These are phyloP conservation scores for Lithospermum erythrorhizon DNA, from an alignment of 257 asterid genomes.

Conservation along the genomic window DNA sequence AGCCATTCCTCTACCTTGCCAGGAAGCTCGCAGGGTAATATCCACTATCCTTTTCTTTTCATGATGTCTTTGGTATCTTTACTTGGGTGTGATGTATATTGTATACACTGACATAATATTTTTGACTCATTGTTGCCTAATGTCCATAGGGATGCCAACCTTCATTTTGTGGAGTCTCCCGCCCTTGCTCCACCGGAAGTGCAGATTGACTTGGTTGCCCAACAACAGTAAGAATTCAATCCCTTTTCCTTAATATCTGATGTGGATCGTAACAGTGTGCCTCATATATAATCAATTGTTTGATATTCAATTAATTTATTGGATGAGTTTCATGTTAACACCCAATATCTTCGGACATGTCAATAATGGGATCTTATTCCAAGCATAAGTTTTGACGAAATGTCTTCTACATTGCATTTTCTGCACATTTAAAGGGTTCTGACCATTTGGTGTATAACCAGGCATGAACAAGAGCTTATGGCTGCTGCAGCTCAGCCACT, in stretches of 20 bases:
- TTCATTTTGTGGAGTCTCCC: constrained; percentile 4
- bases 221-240: constrained; percentile 1
- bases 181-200: constrained; percentile 3
- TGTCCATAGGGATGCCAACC: neutral
- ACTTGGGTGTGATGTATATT: neutral
- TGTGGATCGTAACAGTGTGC: neutral
- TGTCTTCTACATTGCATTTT: too few species aligned
- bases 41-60: neutral
- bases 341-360: too few species aligned
- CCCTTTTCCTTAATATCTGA: neutral
- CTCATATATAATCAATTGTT: too few species aligned
- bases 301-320: too few species aligned
- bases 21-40: constrained; percentile 1
- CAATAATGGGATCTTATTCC: too few species aligned
- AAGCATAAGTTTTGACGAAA: too few species aligned
- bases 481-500: constrained; percentile 61
- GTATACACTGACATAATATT: neutral
- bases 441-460: constrained; percentile 11
- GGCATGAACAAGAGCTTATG: constrained; percentile 55
- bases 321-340: too few species aligned
- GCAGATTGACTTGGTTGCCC: constrained; percentile 3
- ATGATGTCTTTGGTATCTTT: neutral
- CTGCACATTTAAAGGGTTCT: neutral
- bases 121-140: neutral
- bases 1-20: constrained; percentile 5